Evolutionary conservation across 192 early-diverging fungal genomes (phyloP).

Genomic region (Kappamyces sp.): DNA sequence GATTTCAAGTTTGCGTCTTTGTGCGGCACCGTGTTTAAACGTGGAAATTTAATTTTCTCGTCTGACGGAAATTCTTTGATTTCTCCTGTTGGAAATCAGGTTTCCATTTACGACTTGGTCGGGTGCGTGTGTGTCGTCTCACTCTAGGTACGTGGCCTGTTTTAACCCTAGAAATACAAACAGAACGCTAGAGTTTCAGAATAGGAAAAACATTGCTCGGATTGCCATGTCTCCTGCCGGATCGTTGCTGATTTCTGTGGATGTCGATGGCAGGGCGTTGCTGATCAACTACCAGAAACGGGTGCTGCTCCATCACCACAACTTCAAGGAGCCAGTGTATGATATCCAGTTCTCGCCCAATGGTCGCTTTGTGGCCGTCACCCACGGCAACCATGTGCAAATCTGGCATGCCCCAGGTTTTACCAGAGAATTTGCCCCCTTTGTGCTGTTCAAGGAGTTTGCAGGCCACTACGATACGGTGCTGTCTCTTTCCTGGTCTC

Average conservation of each 20-base stretch:
- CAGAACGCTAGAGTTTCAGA: slow-evolving; percentile 89
- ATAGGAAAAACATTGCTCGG: slow-evolving; percentile 79
- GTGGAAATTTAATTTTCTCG: slow-evolving; percentile 93
- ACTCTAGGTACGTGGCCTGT: neutral
- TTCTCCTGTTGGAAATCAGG: slow-evolving; percentile 94
- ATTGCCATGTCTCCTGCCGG: slow-evolving; percentile 88
- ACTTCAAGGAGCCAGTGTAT: slow-evolving; percentile 75
- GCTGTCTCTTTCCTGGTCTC: slow-evolving; percentile 73
- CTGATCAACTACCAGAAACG: slow-evolving; percentile 82
- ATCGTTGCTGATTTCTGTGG: slow-evolving; percentile 80
- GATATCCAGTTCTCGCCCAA: slow-evolving; percentile 90
- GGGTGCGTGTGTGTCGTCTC: slow-evolving; percentile 52
- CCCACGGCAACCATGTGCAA: slow-evolving; percentile 76
- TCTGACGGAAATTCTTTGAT: slow-evolving; percentile 89
- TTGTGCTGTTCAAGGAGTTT: slow-evolving; percentile 74
- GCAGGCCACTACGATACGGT: slow-evolving; percentile 84
- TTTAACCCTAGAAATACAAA: slow-evolving; percentile 72
- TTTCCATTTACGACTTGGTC: slow-evolving; percentile 92
- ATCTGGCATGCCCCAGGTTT: slow-evolving; percentile 91
- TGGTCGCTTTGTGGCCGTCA: slow-evolving; percentile 80
- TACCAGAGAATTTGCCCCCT: slow-evolving; percentile 85
- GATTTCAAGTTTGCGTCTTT: slow-evolving; percentile 87
- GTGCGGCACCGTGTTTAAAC: slow-evolving; percentile 94
- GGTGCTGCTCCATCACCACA: slow-evolving; percentile 81
- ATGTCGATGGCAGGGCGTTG: slow-evolving; percentile 83